Evolutionary conservation across 352 stramenopile genomes (phyloP), one percentile per base, ranked within the genome.

Genomic region (Globisporangium recalcitrans): DNA sequence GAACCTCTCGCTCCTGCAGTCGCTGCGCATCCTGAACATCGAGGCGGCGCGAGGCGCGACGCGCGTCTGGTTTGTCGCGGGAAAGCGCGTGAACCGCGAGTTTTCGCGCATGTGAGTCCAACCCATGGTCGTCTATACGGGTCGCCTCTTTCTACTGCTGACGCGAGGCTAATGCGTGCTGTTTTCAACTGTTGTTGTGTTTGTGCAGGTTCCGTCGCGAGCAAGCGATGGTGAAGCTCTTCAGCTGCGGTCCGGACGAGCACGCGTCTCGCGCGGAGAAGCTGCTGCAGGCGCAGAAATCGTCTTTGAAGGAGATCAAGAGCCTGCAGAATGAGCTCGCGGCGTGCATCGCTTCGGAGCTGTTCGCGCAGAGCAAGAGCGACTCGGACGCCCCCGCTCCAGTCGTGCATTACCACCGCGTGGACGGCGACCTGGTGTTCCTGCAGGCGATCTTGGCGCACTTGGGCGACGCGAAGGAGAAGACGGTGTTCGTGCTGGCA

Each of bases 11-110:
- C 36, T 60, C 42, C 60, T 97, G 31, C 86, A 80, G 65, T 82
- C 78, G 40, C 67, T 96, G 61, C 85, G 85, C 40, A 63, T 96
- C 10, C 68, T 96, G 6, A 85, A 78, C 63, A 80, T 75, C 13
- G 87, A 96, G 55, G 78, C 73, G n/a, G 73, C 81, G 16, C 82
- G 84, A 4, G 75, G 74, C 19, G 72, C 79, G 36, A 83, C 78
- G 52, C 82, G 85, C 42, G 71, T 96, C 19, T 93, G 88, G 78
- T 96, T 96, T 61, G 80, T 95, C 19, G 83, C 83, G 29, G 88
- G 88, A 14, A 69, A 84, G n/a, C 83, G 88, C 24, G 78, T 95
- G 46, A 87, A 87, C 60, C 72, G 75, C 48, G 82, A 91, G 60
- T 93, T 93, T 64, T 70, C 82, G 34, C 69, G 75, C 67, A 92